A percentile compares a stretch with the other conserved stretches of the same genome.
These are phyloP conservation scores for Barnettozyma pratensis DNA, from an alignment of 805 yeast genomes.

Conservation along the genomic window DNA sequence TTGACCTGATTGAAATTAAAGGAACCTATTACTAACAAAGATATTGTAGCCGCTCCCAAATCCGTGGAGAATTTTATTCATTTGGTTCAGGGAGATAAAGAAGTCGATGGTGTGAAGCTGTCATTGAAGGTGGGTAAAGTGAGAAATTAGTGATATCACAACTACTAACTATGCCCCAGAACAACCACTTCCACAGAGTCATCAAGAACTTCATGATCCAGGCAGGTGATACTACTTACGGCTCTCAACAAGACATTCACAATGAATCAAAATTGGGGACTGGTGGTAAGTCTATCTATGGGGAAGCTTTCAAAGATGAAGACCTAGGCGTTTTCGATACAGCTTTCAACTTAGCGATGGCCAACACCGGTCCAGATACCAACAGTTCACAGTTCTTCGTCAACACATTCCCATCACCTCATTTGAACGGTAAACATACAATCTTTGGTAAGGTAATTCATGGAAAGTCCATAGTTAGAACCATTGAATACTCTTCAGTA, in stretches of 20 bases:
- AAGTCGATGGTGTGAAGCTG: conserved; percentile 22
- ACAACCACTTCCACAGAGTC: conserved; percentile 54
- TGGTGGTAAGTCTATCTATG: conserved; percentile 43
- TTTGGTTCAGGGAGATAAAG: conserved; percentile 36
- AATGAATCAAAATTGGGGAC: conserved; percentile 27
- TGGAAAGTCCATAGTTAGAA: conserved; percentile 68
- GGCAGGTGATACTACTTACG: conserved; percentile 51
- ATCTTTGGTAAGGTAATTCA: conserved; percentile 67
- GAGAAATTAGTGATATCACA: neutral
- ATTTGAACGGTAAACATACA: conserved; percentile 69
- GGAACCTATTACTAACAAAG: neutral
- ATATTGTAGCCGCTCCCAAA: conserved; percentile 46
- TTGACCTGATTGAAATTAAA: neutral
- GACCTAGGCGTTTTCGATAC: conserved; percentile 40
- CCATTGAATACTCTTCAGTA: conserved; percentile 48
- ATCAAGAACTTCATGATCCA: conserved; percentile 68
- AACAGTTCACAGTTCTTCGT: conserved; percentile 71
- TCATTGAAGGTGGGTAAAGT: conserved; percentile 28
- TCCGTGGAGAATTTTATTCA: conserved; percentile 46
- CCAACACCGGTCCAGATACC: conserved; percentile 47
- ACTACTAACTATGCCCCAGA: conserved; percentile 1
- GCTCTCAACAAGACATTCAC: conserved; percentile 24
- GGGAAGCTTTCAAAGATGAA: conserved; percentile 50
- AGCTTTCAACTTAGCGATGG: conserved; percentile 57
- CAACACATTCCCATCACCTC: conserved; percentile 64